Conservation (phyloP, 2,329 filamentous ascomycete species). For the Pseudopithomyces chartarum region DNA sequence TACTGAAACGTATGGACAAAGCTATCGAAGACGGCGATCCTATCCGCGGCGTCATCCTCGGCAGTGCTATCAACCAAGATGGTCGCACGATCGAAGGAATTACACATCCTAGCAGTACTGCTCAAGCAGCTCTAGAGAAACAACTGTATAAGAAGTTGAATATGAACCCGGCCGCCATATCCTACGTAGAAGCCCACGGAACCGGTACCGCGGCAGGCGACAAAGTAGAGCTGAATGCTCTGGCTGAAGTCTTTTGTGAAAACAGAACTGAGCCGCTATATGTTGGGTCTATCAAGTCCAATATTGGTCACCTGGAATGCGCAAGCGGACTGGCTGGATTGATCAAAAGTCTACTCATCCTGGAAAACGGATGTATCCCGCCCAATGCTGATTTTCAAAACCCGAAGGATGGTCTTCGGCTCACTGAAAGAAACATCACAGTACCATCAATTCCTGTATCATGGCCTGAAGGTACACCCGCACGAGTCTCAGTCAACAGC, state of each 20-base stretch:
- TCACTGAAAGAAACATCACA: conserved; percentile 6
- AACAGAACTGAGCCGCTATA: conserved; percentile 5
- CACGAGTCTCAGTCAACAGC: conserved; percentile 12
- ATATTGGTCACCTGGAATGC: conserved; percentile 49
- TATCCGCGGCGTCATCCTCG: conserved; percentile 35
- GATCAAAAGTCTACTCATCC: conserved; percentile 44
- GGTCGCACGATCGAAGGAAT: conserved; percentile 60
- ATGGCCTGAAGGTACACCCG: conserved; percentile 11
- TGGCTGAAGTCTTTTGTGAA: not conserved
- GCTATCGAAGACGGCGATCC: conserved; percentile 61
- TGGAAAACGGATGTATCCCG: conserved; percentile 43
- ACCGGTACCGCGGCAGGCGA: conserved; percentile 58
- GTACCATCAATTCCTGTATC: not conserved
- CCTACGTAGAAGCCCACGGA: conserved; percentile 45
- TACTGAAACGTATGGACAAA: conserved; percentile 59
- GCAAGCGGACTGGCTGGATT: conserved; percentile 42
- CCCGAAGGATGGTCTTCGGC: conserved; percentile 11
- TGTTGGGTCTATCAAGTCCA: conserved; percentile 34
- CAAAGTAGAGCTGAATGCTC: conserved; percentile 16
- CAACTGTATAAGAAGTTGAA: conserved; percentile 28
- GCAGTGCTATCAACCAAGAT: conserved; percentile 49
- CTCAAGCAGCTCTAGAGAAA: conserved; percentile 37
- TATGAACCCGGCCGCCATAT: conserved; percentile 14
- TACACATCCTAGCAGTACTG: conserved; percentile 57
- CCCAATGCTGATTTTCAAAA: conserved; percentile 19